Evolutionary conservation across 2,329 filamentous ascomycete genomes (phyloP).

Genomic region (Alternaria arbusti): DNA sequence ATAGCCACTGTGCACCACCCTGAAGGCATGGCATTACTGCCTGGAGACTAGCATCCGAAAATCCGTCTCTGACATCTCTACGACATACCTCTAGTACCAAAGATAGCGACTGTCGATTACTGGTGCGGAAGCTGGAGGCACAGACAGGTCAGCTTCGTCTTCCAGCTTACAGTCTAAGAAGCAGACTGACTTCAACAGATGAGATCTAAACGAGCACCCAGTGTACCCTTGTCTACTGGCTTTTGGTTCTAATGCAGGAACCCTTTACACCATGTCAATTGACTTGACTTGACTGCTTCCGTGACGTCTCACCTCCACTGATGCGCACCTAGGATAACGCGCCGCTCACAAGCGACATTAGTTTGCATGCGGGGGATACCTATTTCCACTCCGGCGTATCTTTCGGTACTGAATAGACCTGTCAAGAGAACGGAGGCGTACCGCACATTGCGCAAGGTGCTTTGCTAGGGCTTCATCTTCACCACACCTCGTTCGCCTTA

Average conservation of each 20-base stretch:
- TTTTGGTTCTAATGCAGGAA: constrained; percentile 11
- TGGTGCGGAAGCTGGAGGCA: background rate
- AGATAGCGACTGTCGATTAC: background rate
- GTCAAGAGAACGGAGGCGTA: background rate
- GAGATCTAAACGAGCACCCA: background rate
- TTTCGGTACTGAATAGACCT: background rate
- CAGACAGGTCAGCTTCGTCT: background rate
- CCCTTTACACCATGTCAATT: background rate
- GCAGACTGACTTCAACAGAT: background rate
- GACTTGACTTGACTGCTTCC: background rate
- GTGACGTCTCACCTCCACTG: background rate
- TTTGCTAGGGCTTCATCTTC: background rate
- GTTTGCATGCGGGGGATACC: background rate
- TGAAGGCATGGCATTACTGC: background rate
- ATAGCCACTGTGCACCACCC: background rate
- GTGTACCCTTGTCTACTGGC: background rate
- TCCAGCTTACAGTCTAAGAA: background rate
- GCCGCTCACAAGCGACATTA: background rate
- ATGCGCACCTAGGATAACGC: background rate
- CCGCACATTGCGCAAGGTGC: background rate
- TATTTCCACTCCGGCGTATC: background rate
- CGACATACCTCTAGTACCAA: background rate
- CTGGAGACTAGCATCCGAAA: background rate
- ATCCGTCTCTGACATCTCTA: background rate
- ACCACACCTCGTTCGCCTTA: background rate